Evolutionary conservation across 805 yeast species (phyloP).

Genomic region (Nadsonia fulvescens): DNA sequence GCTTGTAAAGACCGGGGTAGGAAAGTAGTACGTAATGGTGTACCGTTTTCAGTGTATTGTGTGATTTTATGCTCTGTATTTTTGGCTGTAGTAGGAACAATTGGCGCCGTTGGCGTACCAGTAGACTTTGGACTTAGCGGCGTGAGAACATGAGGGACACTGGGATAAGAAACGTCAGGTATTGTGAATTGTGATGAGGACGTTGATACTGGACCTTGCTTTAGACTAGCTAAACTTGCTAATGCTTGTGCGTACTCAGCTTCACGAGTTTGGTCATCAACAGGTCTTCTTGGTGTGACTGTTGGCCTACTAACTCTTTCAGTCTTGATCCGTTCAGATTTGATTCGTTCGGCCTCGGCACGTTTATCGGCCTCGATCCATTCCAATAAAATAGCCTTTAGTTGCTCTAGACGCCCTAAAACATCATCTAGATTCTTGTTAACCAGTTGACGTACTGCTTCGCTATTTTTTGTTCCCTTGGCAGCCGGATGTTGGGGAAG

Average conservation of each 20-base stretch:
- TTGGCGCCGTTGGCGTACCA: conserved; percentile 1
- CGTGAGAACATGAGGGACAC: conserved; percentile 5
- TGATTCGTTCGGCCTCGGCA: too few species aligned
- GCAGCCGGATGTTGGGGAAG: conserved; percentile 30
- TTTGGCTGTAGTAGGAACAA: conserved; percentile 2
- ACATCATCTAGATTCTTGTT: conserved; percentile 11
- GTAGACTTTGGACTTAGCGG: conserved; percentile 1
- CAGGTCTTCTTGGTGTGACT: too few species aligned
- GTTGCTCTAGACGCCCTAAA: conserved; percentile 13
- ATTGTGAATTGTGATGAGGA: too few species aligned
- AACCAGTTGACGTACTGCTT: conserved; percentile 11
- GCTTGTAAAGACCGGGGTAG: conserved; percentile 28
- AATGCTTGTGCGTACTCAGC: conserved; percentile 1
- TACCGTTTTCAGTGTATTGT: conserved; percentile 36
- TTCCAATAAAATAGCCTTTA: conserved; percentile 11
- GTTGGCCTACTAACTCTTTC: too few species aligned
- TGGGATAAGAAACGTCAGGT: conserved; percentile 3
- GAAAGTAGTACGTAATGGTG: conserved; percentile 32
- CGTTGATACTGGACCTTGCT: conserved; percentile 1
- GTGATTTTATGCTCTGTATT: conserved; percentile 10
- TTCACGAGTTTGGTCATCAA: too few species aligned
- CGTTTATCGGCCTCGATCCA: conserved; percentile 6
- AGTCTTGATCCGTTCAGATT: conserved; percentile 1
- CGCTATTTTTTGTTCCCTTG: conserved; percentile 9
- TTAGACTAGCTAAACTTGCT: conserved; percentile 3